Conservation (phyloP, 108 stramenopile genomes). For the Skeletonema tropicum region DNA sequence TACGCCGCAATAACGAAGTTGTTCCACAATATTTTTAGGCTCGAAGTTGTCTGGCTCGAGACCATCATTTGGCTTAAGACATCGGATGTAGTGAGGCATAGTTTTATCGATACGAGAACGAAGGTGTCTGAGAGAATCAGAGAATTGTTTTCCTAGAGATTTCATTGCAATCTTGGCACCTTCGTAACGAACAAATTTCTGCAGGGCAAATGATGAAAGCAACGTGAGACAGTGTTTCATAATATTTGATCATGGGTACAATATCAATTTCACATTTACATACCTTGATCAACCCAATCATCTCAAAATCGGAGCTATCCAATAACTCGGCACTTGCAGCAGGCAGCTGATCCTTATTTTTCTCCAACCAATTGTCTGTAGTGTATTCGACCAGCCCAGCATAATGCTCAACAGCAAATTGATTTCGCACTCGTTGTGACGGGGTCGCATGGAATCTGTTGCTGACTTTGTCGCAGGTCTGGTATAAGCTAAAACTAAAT, state of each 20-base stretch:
- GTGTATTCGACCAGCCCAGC: conserved; percentile 89
- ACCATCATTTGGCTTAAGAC: conserved; percentile 92
- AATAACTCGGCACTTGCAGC: conserved; percentile 89
- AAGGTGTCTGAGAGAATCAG: conserved; percentile 86
- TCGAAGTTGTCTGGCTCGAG: conserved; percentile 81
- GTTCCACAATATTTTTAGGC: conserved; percentile 83
- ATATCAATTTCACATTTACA: neutral
- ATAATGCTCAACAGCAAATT: conserved; percentile 90
- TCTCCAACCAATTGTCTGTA: conserved; percentile 86
- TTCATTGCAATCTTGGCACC: conserved; percentile 49
- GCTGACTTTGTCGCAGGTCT: conserved; percentile 56
- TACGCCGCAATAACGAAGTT: conserved; percentile 90
- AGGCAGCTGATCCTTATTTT: conserved; percentile 92
- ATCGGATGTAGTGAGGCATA: conserved; percentile 97
- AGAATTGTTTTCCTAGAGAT: conserved; percentile 90
- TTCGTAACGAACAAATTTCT: conserved; percentile 55
- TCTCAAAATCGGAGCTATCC: conserved; percentile 51
- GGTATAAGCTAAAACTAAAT: conserved; percentile 65
- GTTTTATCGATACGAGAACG: conserved; percentile 91
- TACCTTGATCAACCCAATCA: conserved; percentile 51
- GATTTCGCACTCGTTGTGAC: conserved; percentile 61
- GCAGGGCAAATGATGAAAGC: neutral
- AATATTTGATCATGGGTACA: neutral
- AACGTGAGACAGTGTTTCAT: neutral
- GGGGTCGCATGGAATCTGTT: conserved; percentile 59